These are phyloP conservation scores for Tuber indicum DNA, from an alignment of 495 filamentous ascomycete species.

Conservation along the genomic window DNA sequence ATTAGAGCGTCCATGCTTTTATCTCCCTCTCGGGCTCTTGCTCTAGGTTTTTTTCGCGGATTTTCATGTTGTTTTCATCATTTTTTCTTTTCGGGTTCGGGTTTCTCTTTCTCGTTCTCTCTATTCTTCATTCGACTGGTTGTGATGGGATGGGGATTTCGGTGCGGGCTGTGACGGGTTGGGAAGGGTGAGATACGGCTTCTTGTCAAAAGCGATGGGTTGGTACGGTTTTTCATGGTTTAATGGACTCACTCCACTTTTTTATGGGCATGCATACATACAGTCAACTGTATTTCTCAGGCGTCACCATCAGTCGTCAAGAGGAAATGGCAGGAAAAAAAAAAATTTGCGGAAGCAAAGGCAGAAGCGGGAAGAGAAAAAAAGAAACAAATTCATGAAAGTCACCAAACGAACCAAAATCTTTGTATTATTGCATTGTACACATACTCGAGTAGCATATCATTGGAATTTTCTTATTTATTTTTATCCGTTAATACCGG, in stretches of 20 bases:
- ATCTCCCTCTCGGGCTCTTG: slow-evolving; percentile 26
- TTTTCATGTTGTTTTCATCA: slow-evolving; percentile 35
- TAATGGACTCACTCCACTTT: slow-evolving; percentile 1
- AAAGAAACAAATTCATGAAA: neutral
- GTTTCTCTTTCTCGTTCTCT: slow-evolving; percentile 18
- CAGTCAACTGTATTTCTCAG: slow-evolving; percentile 1
- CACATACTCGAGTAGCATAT: slow-evolving; percentile 7
- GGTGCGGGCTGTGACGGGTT: neutral
- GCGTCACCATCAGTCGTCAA: neutral
- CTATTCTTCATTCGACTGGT: slow-evolving; percentile 1
- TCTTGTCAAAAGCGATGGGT: neutral
- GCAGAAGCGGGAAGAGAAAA: neutral
- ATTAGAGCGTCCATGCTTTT: slow-evolving; percentile 29
- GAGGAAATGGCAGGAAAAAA: neutral
- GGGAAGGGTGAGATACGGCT: neutral
- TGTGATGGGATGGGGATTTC: slow-evolving; percentile 1
- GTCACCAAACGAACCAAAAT: neutral
- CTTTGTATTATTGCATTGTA: slow-evolving; percentile 2
- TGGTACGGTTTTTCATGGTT: neutral
- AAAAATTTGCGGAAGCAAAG: neutral
- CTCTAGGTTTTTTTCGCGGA: slow-evolving; percentile 23
- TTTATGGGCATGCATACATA: slow-evolving; percentile 5
- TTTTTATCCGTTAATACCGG: neutral
- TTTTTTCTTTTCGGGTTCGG: slow-evolving; percentile 39
- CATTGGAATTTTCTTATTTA: neutral